Base-by-base conservation (phyloP, 2,329 filamentous ascomycete genomes). In the Stagonosporopsis tanaceti region DNA sequence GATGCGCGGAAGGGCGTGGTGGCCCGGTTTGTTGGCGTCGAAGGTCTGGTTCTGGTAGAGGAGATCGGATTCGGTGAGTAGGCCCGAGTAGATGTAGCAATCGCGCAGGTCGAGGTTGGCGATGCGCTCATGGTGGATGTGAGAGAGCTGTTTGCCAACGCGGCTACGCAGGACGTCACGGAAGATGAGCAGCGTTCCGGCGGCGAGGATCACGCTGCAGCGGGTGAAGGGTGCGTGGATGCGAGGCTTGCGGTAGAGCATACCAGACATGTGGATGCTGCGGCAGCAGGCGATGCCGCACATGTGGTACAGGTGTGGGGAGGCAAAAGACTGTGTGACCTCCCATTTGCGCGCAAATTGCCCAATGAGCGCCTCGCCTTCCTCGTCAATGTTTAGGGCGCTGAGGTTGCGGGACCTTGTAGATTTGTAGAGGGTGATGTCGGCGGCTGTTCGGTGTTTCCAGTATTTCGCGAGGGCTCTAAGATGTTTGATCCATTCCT, bases 331-430 rank as follows among this genome's bases (percentile, higher is more conserved):
- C 61, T 87, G 82, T 15, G 80, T 84, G 22, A 89, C 86, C 70
- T 90, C 87, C 87, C 87, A 90, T 66, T 89, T 89, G 62, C 81
- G 79, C 0, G 86, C 86, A 66, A 86, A 89, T 66, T 89, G 86
- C 9, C 87, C 87, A n/a, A 89, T 74, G 40, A 84, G 76, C 0
- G 87, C 86, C 72, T 90, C 87, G 63, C 84, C 80, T 62, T 87
- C 84, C 68, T 90, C 87, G 67, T 89, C 87, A 54, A 90, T 87
- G 47, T 84, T 82, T 47, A 90, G 78, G 6, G 81, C 76, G 39
- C 82, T 78, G 30, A 89, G 79, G 61, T 90, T 90, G 50, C 81
- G 80, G 50, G 80, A 77, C 20, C 87, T 82, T 4, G 86, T 81
- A 1, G 77, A 74, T 62, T 87, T 87, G 66, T 86, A 82, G 24